Base-by-base conservation (phyloP, 2,329 filamentous ascomycete species). In the Alternaria sp. region DNA sequence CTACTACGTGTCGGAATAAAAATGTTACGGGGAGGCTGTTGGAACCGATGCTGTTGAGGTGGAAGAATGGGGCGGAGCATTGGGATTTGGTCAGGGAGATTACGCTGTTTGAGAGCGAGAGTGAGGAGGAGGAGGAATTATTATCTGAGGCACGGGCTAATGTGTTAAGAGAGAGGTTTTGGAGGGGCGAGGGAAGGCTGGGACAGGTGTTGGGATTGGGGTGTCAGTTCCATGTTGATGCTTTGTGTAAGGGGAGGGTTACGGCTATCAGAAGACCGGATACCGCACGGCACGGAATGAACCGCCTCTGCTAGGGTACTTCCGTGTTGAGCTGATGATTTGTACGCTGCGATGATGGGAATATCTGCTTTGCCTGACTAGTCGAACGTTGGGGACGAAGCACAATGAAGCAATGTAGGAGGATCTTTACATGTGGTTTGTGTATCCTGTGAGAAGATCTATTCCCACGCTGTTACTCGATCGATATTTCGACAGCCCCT, bases 1-100 rank as follows among this genome's bases (percentile, higher is more conserved):
- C 63, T 3, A 73, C 61, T 1, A 67, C 60, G 7, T 75, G 70
- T 46, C 66, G 51, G n/a, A 71, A 74, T 42, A 75, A 70, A 36
- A 62, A 58, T 2, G 54, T 73, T 11, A 59, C 49, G 4, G 66
- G 61, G 5, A 65, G 62, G 24, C 51, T 70, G 5, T 12, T 76
- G 4, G 68, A 64, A 34, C 71, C 70, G 0, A 68, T 71, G 66
- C 16, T 71, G 22, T 57, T 75, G 6, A 68, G 63, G 14, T 66
- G 64, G 64, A 70, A 65, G 34, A 64, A 69, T 5, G 22, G 22
- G 5, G 34, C 54, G 12, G 55, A 67, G 32, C 62, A 74, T 43
- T 72, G 69, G 65, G 61, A 75, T 49, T 51, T 76, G 5, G 51
- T 71, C 3, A 66, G 56, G 22, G 70, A 73, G 39, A 51, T 67